Evolutionary conservation across 1,284 basidiomycete genomes (phyloP).

Genomic region (Laetiporus sulphureus): DNA sequence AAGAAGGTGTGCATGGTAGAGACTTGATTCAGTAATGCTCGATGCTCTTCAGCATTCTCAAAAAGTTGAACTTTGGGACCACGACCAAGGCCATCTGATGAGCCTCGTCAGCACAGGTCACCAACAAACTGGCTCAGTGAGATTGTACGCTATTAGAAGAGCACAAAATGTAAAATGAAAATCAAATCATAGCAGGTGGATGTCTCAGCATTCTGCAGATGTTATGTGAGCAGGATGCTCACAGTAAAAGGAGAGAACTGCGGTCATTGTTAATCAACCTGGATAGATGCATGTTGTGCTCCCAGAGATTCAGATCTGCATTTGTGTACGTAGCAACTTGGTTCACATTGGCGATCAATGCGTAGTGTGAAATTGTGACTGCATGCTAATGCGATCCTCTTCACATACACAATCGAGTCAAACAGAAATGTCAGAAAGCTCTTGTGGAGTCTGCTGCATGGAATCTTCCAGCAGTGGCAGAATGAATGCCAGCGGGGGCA

Average conservation of each 20-base stretch:
- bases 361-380: slow-evolving; percentile 25
- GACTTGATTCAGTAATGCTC: slow-evolving; percentile 57
- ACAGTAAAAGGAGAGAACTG: slow-evolving; percentile 32
- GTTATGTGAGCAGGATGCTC: slow-evolving; percentile 6
- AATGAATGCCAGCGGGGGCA: too few relatives aligned
- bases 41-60: slow-evolving; percentile 60
- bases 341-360: slow-evolving; percentile 61
- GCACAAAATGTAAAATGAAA: slow-evolving; percentile 51
- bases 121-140: slow-evolving; percentile 1
- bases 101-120: neutral
- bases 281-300: slow-evolving; percentile 32
- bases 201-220: neutral
- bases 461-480: too few relatives aligned
- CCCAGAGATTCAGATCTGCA: slow-evolving; percentile 17
- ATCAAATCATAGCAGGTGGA: slow-evolving; percentile 56
- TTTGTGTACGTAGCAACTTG: slow-evolving; percentile 47
- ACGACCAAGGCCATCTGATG: slow-evolving; percentile 44
- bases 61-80: slow-evolving; percentile 63
- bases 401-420: too few relatives aligned
- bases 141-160: slow-evolving; percentile 48
- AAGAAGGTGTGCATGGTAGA: slow-evolving; percentile 38
- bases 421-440: too few relatives aligned
- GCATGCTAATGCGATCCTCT: neutral
- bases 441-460: too few relatives aligned
- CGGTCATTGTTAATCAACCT: neutral